Base-by-base conservation (phyloP, 1,284 basidiomycete species). In the Marasmius oreades region DNA sequence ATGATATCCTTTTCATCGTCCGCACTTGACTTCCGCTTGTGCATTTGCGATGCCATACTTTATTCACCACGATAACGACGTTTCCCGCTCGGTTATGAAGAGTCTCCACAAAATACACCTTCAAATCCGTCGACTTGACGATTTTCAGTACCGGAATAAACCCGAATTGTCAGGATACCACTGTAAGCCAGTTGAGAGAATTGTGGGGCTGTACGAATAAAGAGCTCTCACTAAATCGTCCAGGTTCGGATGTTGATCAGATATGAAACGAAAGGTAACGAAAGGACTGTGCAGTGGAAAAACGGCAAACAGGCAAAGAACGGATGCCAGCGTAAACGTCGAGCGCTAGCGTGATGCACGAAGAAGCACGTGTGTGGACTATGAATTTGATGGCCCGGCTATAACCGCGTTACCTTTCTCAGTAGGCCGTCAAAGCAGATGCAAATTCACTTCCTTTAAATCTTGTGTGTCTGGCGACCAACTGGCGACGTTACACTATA, bases 21-120 rank as follows among this genome's bases (percentile, higher is more conserved):
- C 47, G 63, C 63, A 53, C 73, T 73, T 23, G 71, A 69, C 59
- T 71, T 75, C 56, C 69, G 67, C 58, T 64, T 63, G 57, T 74
- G 74, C 53, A 73, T 54, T n/a, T 55, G 50, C 39, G 39, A 16
- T 20, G 39, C 39, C 39, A 42, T 42, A 7, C 20, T n/a, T 20
- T n/a, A 8, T 42, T 8, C 39, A 8, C 39, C 16, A 7, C 20
- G 39, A 42, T 42, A 42, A 42, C 39, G 39, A 42, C n/a, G 20
- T 42, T 42, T 42, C 3, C 39, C 7, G 5, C n/a, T 42, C 39
- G 39, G 39, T 42, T 20, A 42, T 14, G 11, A 16, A 42, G n/a
- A 20, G n/a, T n/a, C 7, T 42, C 16, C 39, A 20, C 16, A 16
- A 42, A 5, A 20, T n/a, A n/a, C 14, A 16, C 20, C 39, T 42